Evolutionary conservation across 2,329 filamentous ascomycete species (phyloP).

Genomic region (Neopestalotiopsis rosae): DNA sequence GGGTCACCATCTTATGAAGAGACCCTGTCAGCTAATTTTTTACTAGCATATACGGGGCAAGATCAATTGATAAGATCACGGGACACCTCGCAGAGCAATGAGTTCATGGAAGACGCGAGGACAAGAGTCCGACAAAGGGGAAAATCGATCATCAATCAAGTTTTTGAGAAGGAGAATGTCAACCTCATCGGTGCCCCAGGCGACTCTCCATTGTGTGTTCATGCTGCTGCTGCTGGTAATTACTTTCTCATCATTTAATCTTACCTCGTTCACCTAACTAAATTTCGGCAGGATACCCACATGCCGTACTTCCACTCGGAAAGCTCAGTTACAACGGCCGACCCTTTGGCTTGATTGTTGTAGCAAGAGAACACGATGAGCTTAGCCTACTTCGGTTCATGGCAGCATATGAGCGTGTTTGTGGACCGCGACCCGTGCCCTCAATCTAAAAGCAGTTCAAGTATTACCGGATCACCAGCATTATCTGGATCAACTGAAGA

Average conservation of each 20-base stretch:
- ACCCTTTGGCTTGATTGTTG: constrained; percentile 6
- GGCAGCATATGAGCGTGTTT: constrained; percentile 24
- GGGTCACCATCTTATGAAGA: not conserved
- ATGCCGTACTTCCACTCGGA: constrained; percentile 6
- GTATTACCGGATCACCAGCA: no score
- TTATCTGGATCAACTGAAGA: no score
- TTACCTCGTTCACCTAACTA: not conserved
- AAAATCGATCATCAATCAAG: not conserved
- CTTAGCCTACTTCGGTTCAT: constrained; percentile 16
- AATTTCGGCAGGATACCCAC: not conserved
- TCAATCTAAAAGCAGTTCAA: no score
- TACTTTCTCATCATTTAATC: not conserved
- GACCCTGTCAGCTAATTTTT: not conserved
- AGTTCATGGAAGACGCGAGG: not conserved
- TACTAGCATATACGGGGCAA: no score
- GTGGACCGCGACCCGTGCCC: no score
- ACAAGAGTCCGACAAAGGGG: not conserved
- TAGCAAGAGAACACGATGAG: not conserved
- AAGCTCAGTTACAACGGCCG: not conserved
- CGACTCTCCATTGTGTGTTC: not conserved
- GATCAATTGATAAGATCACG: no score
- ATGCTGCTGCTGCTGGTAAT: constrained; percentile 6
- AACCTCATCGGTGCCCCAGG: not conserved
- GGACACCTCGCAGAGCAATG: no score
- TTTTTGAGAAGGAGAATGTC: not conserved